Base-by-base conservation (phyloP, 169 alveolate species). In the Plasmodium malariae region DNA sequence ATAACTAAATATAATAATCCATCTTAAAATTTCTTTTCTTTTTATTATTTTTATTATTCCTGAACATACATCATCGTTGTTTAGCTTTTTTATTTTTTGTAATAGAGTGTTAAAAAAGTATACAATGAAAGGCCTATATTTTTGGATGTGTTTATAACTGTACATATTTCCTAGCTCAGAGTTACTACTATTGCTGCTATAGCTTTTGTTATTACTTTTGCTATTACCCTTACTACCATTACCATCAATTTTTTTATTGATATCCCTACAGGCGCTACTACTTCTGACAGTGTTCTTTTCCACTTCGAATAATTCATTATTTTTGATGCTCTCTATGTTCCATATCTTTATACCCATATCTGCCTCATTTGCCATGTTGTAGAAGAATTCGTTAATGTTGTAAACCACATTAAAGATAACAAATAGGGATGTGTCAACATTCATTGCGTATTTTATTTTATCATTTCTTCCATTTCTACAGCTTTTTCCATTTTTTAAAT, bases 401-500 rank as follows among this genome's bases (percentile, higher is more conserved):
- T 85, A 37, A n/a, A 85, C 3, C 17, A 85, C 92, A 14, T 85
- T 85, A 45, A 85, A 85, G 12, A 85, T 43, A 49, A 62, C 49
- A 72, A 69, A 85, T 26, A 85, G 19, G 34, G 87, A 54, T 1
- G 92, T 85, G 24, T 85, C 92, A 6, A 70, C 49, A 45, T 85
- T 54, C 92, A 85, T 85, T 17, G 45, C 12, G 21, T 43, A 85
- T 45, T 54, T 85, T 5, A 0, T 78, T 59, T 72, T 71, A 40
- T 62, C 40, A 7, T 68, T 68, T 24, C 37, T 37, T 14, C 14
- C 37, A n/a, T 55, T 57, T 9, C 45, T 40, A n/a, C n/a, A n/a
- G n/a, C n/a, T n/a, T 2, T 80, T 55, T 0, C 21, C 28, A 4
- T 70, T 70, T 2, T 67, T 76, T 26, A 36, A 43, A 19, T 49